Evolutionary conservation across 2,329 filamentous ascomycete genomes (phyloP).

Genomic region (Penicillium sp.): DNA sequence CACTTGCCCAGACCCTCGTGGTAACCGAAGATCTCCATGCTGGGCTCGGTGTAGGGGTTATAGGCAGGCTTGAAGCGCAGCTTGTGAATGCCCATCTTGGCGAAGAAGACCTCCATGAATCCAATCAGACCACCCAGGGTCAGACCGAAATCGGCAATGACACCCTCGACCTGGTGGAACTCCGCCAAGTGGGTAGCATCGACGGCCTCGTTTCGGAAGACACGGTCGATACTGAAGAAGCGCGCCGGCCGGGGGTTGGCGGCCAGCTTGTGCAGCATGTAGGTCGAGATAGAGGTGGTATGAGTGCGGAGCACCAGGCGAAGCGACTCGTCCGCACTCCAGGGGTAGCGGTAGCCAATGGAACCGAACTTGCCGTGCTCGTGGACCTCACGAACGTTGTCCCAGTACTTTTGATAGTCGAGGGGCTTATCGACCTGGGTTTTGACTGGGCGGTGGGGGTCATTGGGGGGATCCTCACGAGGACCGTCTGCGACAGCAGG

Average conservation of each 20-base stretch:
- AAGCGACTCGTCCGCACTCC: slow-evolving; percentile 81
- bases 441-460: slow-evolving; percentile 36
- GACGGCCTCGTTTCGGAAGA: slow-evolving; percentile 97
- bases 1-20: slow-evolving; percentile 86
- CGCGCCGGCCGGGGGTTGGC: slow-evolving; percentile 80
- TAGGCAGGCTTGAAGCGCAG: slow-evolving; percentile 97
- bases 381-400: slow-evolving; percentile 83
- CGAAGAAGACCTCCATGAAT: slow-evolving; percentile 95
- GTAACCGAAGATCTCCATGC: slow-evolving; percentile 97
- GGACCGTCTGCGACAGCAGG: slow-evolving; percentile 71
- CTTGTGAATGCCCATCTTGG: slow-evolving; percentile 84
- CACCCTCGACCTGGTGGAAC: slow-evolving; percentile 98
- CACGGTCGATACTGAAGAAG: slow-evolving; percentile 97
- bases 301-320: slow-evolving; percentile 91
- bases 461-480: slow-evolving; percentile 53
- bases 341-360: slow-evolving; percentile 94
- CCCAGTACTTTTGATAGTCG: slow-evolving; percentile 82
- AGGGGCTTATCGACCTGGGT: slow-evolving; percentile 45
- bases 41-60: slow-evolving; percentile 92
- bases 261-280: slow-evolving; percentile 87
- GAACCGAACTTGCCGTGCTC: slow-evolving; percentile 90
- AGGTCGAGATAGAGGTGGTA: slow-evolving; percentile 88
- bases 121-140: slow-evolving; percentile 90
- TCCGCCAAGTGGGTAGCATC: slow-evolving; percentile 96
- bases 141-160: slow-evolving; percentile 93